These are phyloP conservation scores for Pseudognaphalium luteoalbum DNA, from an alignment of 129 eudicot genomes.

Conservation along the genomic window DNA sequence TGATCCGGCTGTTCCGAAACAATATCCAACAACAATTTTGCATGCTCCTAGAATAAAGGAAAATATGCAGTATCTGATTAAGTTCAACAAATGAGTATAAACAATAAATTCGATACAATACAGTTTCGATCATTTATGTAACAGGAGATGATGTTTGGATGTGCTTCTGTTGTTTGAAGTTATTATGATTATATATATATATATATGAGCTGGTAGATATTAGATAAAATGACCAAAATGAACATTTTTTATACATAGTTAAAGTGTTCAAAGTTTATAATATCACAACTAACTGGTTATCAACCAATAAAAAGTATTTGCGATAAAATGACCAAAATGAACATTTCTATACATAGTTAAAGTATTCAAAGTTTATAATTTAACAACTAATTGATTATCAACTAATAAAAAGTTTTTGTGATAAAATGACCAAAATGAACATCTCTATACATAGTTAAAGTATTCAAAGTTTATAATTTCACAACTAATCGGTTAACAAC, in stretches of 20 bases:
- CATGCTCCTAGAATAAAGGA: conserved; percentile 59
- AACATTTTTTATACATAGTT: not conserved
- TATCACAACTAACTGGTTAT: not conserved
- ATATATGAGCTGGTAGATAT: not conserved
- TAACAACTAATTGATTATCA: not conserved
- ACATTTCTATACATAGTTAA: not conserved
- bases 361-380: not conserved
- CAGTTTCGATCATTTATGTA: not conserved
- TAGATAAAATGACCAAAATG: not conserved
- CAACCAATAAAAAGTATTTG: no score
- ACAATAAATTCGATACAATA: not conserved
- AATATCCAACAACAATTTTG: conserved; percentile 64
- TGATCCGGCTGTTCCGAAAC: conserved; percentile 75
- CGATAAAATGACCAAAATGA: no score
- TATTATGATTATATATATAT: not conserved
- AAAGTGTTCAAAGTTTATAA: not conserved
- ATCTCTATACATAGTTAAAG: not conserved
- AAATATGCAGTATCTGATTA: not conserved
- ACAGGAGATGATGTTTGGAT: not conserved
- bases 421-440: not conserved
- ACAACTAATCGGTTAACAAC: no score
- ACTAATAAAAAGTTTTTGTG: no score
- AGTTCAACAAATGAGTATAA: not conserved
- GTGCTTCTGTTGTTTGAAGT: not conserved
- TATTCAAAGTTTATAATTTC: not conserved